Base-by-base conservation (phyloP, 139 green algal species). In the Coelastrella sp. region DNA sequence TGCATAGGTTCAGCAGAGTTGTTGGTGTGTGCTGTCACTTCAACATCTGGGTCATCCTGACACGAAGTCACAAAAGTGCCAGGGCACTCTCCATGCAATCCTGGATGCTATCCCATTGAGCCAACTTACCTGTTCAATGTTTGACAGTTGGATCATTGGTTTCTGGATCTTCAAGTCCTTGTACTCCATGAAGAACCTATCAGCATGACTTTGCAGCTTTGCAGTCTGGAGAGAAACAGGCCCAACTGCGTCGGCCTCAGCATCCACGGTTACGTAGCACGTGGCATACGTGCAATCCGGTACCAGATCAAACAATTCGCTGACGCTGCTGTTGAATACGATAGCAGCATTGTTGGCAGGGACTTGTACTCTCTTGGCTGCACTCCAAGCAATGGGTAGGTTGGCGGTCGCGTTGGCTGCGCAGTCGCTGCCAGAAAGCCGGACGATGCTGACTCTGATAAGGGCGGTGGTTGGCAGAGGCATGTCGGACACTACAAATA, bases 401-500 rank as follows among this genome's bases (percentile, higher is more conserved):
- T 7, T 49, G 8, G 60, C 75, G 8, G 56, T 61, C 6, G 10
- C 27, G n/a, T 81, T 82, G 15, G 59, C 60, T 22, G 58, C 17
- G 72, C 74, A 89, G 25, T 61, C 86, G 75, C 24, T 74, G 25
- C 74, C 74, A 22, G 65, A 63, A 14, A 91, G 87, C 19, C 70
- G 65, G 20, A 75, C 61, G 27, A 91, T 70, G 22, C 61, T 74
- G 66, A 91, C 24, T 24, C 19, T 59, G 22, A 91, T 63, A 6
- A 24, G 7, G 14, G 87, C 86, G 0, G 59, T 85, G 8, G 86
- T 90, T 15, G 74, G 75, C 59, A 82, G 20, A 3, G 78, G 78
- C 56, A 87, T 60, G 68, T 91, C 88, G 7, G n/a, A 72, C 4
- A 91, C 88, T 15, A 84, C 70, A 56, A 85, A 91, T 56, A 91